Percentiles rank a stretch among this genome's conserved stretches.
Evolutionary conservation across 1,284 basidiomycete genomes (phyloP).

Genomic region (Trametes versicolor): DNA sequence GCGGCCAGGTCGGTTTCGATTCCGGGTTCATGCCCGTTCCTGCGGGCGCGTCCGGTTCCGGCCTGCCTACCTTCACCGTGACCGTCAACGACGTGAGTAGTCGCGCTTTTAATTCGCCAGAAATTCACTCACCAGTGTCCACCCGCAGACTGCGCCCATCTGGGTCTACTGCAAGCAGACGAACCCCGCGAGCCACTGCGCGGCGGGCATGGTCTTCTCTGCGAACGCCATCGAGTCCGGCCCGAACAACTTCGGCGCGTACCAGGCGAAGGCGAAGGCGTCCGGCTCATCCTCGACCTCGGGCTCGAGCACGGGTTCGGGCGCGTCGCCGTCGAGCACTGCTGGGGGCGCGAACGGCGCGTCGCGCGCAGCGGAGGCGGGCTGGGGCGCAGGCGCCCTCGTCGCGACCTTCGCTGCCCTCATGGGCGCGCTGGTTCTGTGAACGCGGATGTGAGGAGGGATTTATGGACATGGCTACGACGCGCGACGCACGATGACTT

Average conservation of each 20-base stretch:
- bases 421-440: slow-evolving; percentile 12
- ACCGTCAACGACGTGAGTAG: slow-evolving; percentile 62
- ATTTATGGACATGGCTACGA: slow-evolving; percentile 11
- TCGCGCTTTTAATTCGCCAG: background rate
- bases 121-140: slow-evolving; percentile 1
- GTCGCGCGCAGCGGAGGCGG: background rate
- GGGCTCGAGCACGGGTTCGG: slow-evolving; percentile 3
- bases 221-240: slow-evolving; percentile 65
- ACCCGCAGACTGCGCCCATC: slow-evolving; percentile 54
- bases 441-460: background rate
- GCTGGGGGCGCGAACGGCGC: slow-evolving; percentile 17
- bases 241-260: slow-evolving; percentile 65
- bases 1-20: slow-evolving; percentile 64
- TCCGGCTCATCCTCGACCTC: slow-evolving; percentile 24
- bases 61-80: slow-evolving; percentile 63
- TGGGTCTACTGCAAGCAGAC: slow-evolving; percentile 73
- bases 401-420: slow-evolving; percentile 18
- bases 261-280: slow-evolving; percentile 50
- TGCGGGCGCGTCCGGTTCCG: slow-evolving; percentile 44
- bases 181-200: slow-evolving; percentile 59
- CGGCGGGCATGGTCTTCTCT: slow-evolving; percentile 72
- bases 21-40: slow-evolving; percentile 68
- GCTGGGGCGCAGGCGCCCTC: slow-evolving; percentile 19
- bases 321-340: slow-evolving; percentile 12
- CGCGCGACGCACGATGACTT: slow-evolving; percentile 9